Conservation (phyloP, 371 early-diverging fungal species). For the Rhizomucor miehei region DNA sequence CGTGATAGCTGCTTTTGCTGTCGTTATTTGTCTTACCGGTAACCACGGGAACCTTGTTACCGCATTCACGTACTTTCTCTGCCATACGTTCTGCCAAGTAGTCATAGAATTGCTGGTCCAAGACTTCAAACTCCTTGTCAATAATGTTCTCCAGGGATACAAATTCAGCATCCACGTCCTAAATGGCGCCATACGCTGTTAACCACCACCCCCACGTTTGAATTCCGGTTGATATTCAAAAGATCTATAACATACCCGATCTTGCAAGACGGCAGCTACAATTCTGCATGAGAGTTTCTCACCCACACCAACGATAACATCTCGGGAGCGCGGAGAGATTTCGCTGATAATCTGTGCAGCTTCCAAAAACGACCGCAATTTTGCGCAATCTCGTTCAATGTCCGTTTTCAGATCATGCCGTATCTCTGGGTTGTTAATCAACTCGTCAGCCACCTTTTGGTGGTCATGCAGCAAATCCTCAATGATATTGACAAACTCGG, state of each 20-base stretch:
- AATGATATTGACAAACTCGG: slow-evolving; percentile 68
- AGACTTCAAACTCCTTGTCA: slow-evolving; percentile 71
- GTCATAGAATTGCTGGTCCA: slow-evolving; percentile 94
- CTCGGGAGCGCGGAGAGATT: slow-evolving; percentile 92
- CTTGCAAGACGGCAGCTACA: slow-evolving; percentile 80
- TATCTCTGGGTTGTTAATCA: slow-evolving; percentile 53
- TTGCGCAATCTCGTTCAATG: slow-evolving; percentile 73
- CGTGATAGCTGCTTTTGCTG: not conserved
- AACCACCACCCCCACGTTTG: no score
- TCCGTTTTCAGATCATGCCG: slow-evolving; percentile 51
- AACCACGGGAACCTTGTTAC: slow-evolving; percentile 79
- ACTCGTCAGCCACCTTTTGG: slow-evolving; percentile 63
- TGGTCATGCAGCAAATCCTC: slow-evolving; percentile 82
- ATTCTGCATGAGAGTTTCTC: slow-evolving; percentile 92
- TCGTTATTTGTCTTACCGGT: slow-evolving; percentile 53
- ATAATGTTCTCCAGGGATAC: slow-evolving; percentile 85
- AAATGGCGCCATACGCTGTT: slow-evolving; percentile 2
- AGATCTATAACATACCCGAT: slow-evolving; percentile 38
- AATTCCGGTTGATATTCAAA: no score
- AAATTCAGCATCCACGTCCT: slow-evolving; percentile 83
- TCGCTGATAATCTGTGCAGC: slow-evolving; percentile 96
- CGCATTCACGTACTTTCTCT: slow-evolving; percentile 58
- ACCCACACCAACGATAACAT: slow-evolving; percentile 93
- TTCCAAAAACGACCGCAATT: slow-evolving; percentile 80
- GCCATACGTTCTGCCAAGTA: slow-evolving; percentile 75